These are phyloP conservation scores for Asterochloris erici DNA, from an alignment of 139 green algal genomes.

Conservation along the genomic window DNA sequence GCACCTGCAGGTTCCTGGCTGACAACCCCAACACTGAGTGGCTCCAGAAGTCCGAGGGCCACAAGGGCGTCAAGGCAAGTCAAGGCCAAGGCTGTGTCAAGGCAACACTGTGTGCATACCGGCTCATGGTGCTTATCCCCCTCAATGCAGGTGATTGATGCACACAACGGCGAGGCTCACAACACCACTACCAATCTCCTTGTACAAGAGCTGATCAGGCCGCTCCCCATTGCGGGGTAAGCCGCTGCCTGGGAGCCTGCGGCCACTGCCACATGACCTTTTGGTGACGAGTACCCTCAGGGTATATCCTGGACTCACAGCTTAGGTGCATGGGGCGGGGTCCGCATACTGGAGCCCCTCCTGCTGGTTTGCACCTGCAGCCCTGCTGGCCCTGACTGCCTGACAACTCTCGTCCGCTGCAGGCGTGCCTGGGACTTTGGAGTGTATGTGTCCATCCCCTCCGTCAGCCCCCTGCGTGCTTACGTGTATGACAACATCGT, in stretches of 20 bases:
- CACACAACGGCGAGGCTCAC: background rate
- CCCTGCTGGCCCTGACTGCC: too few species aligned
- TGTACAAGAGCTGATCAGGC: conserved; percentile 8
- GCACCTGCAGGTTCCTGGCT: too few species aligned
- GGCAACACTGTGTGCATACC: too few species aligned
- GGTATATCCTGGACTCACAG: too few species aligned
- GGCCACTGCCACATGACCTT: too few species aligned
- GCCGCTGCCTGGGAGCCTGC: background rate
- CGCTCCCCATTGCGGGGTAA: conserved; percentile 7
- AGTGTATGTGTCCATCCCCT: conserved; percentile 10
- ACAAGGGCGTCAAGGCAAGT: conserved; percentile 12
- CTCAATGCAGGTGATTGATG: background rate
- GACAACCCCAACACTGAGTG: background rate
- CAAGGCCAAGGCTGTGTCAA: too few species aligned
- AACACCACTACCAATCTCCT: conserved; percentile 9
- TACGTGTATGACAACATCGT: conserved; percentile 14
- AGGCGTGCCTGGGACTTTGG: conserved; percentile 17
- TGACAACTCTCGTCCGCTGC: background rate
- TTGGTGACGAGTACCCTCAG: too few species aligned
- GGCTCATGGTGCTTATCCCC: background rate
- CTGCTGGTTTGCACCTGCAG: too few species aligned
- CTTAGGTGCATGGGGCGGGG: too few species aligned
- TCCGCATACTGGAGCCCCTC: too few species aligned
- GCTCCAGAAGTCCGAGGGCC: conserved; percentile 2
- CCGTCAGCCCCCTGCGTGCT: background rate